Percentiles rank a stretch among this genome's conserved stretches.
Conservation (phyloP, 257 asterid species). For the Jaltomata sinuosa region DNA sequence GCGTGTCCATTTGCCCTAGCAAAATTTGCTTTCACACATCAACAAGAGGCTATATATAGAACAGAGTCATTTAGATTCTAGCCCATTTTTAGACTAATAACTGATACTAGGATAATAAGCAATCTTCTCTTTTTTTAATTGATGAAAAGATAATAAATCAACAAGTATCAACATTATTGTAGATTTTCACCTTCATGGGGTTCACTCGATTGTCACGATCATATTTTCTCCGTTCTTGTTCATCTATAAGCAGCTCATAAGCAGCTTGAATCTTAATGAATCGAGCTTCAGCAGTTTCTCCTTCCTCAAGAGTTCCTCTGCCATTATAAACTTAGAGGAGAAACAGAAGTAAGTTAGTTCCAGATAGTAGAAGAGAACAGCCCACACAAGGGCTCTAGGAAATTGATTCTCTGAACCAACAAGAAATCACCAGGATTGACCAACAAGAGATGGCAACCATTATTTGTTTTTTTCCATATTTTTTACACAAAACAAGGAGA, state of each 20-base stretch:
- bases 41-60: background rate
- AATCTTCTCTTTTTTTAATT: background rate
- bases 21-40: background rate
- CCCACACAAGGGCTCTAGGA: background rate
- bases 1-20: background rate
- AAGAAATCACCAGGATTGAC: background rate
- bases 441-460: background rate
- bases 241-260: slow-evolving; percentile 83
- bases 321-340: slow-evolving; percentile 69
- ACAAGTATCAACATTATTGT: background rate
- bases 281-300: slow-evolving; percentile 95
- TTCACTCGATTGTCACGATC: slow-evolving; percentile 69
- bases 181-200: slow-evolving; percentile 73
- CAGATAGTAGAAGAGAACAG: slow-evolving; percentile 1
- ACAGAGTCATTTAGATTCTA: background rate
- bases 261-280: slow-evolving; percentile 97
- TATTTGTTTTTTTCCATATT: background rate
- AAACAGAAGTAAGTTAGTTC: slow-evolving; percentile 18
- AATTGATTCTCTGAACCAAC: background rate
- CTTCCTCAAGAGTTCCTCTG: slow-evolving; percentile 87
- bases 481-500: background rate
- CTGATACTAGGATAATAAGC: background rate
- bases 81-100: background rate
- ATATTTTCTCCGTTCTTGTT: slow-evolving; percentile 60
- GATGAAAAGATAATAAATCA: background rate